Evolutionary conservation across 164 flowering plant species (phyloP).

Genomic region (Houttuynia cordata): DNA sequence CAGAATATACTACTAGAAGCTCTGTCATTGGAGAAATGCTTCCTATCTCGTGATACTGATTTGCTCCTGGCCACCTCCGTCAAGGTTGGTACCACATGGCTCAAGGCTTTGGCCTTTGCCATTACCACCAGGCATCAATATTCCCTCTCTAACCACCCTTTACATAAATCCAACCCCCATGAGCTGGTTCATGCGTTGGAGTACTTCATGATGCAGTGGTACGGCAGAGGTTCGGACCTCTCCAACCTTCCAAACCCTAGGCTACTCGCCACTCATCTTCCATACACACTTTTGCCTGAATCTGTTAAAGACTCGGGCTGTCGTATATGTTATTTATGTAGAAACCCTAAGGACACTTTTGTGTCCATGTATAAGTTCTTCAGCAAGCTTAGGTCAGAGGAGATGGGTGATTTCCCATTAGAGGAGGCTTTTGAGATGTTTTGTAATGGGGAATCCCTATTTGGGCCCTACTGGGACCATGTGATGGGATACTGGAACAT

Average conservation of each 20-base stretch:
- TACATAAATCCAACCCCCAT: background rate
- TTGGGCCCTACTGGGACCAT: slow-evolving; percentile 22
- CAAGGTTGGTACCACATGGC: slow-evolving; percentile 1
- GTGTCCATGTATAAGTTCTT: slow-evolving; percentile 7
- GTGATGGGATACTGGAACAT: slow-evolving; percentile 2
- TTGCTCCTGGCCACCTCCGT: background rate
- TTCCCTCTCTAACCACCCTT: background rate
- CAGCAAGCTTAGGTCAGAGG: background rate
- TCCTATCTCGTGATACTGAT: too few relatives aligned
- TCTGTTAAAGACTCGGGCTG: background rate
- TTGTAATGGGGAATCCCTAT: slow-evolving; percentile 15
- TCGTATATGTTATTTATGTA: slow-evolving; percentile 11
- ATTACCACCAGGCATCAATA: background rate
- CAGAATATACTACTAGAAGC: too few relatives aligned
- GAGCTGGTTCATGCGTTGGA: too few relatives aligned
- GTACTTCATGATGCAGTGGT: too few relatives aligned
- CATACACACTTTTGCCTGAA: slow-evolving; percentile 2
- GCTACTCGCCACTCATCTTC: slow-evolving; percentile 7
- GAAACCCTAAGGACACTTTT: slow-evolving; percentile 12
- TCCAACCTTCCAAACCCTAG: too few relatives aligned
- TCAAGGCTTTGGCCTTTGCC: slow-evolving; percentile 1
- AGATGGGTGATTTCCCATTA: background rate
- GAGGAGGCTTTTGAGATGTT: slow-evolving; percentile 23
- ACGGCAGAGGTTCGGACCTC: too few relatives aligned
- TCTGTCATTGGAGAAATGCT: too few relatives aligned